A percentile compares a stretch with the other conserved stretches of the same genome.
Evolutionary conservation across 176 grass and related monocot species (phyloP).

Genomic region (Eragrostis curvula): DNA sequence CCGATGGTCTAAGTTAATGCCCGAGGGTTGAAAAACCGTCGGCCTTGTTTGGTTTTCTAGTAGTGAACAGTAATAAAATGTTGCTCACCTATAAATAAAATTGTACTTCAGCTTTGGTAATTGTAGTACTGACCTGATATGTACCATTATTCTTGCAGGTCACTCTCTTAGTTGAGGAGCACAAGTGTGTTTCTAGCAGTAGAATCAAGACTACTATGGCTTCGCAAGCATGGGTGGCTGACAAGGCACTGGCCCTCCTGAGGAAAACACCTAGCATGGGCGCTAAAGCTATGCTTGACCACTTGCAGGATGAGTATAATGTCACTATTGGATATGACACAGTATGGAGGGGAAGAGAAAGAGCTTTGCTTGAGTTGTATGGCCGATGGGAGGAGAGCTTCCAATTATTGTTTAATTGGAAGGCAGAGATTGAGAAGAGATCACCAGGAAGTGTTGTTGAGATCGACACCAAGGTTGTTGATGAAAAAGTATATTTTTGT

Average conservation of each 20-base stretch:
- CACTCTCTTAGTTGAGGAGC: not conserved
- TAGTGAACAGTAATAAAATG: not conserved
- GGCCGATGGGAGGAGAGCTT: not conserved
- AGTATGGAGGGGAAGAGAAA: not conserved
- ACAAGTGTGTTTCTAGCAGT: not conserved
- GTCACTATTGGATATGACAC: not conserved
- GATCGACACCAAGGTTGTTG: not conserved
- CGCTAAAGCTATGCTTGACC: not conserved
- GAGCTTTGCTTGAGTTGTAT: not conserved
- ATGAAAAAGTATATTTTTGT: not conserved
- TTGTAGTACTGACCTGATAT: not conserved
- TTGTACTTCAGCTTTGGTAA: no score
- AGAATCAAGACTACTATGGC: not conserved
- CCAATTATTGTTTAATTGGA: not conserved
- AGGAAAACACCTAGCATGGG: not conserved
- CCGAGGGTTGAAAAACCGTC: no score
- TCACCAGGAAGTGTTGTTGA: not conserved
- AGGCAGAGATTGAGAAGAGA: not conserved
- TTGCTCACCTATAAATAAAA: not conserved
- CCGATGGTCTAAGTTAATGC: no score
- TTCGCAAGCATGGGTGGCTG: not conserved
- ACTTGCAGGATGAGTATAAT: not conserved
- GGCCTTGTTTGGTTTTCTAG: no score
- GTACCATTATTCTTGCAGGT: not conserved
- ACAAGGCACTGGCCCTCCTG: not conserved